These are phyloP conservation scores for Lentinula raphanica DNA, from an alignment of 768 basidiomycete species.

Conservation along the genomic window DNA sequence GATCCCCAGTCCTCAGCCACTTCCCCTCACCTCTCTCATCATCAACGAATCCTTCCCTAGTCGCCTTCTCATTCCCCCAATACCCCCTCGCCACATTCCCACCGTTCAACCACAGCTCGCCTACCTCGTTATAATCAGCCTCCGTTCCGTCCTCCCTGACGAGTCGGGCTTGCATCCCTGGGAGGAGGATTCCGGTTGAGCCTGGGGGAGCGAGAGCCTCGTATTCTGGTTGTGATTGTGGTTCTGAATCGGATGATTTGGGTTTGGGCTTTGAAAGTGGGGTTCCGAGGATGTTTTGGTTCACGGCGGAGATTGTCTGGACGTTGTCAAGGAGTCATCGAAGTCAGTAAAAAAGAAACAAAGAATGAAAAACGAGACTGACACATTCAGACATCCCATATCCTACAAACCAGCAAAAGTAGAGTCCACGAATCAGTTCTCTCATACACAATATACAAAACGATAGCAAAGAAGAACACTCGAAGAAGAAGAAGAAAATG, in stretches of 20 bases:
- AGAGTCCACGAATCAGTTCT: too few species aligned
- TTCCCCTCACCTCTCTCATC: constrained; percentile 18
- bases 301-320: constrained; percentile 52
- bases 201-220: constrained; percentile 20
- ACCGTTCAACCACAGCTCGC: constrained; percentile 60
- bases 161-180: constrained; percentile 62
- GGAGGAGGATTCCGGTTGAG: constrained; percentile 52
- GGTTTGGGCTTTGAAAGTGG: constrained; percentile 30
- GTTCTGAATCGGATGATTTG: too few species aligned
- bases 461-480: background rate
- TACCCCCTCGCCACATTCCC: constrained; percentile 61
- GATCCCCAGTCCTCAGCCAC: constrained; percentile 78
- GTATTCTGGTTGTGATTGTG: too few species aligned
- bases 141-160: constrained; percentile 54
- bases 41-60: constrained; percentile 56
- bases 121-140: constrained; percentile 51
- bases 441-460: too few species aligned
- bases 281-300: constrained; percentile 38
- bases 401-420: constrained; percentile 36
- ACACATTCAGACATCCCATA: constrained; percentile 73
- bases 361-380: constrained; percentile 18
- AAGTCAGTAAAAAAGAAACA: background rate
- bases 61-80: constrained; percentile 66
- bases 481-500: background rate
- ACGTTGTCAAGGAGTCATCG: background rate